Evolutionary conservation across 805 yeast genomes (phyloP).

Genomic region (Saccharomyces paradoxus): DNA sequence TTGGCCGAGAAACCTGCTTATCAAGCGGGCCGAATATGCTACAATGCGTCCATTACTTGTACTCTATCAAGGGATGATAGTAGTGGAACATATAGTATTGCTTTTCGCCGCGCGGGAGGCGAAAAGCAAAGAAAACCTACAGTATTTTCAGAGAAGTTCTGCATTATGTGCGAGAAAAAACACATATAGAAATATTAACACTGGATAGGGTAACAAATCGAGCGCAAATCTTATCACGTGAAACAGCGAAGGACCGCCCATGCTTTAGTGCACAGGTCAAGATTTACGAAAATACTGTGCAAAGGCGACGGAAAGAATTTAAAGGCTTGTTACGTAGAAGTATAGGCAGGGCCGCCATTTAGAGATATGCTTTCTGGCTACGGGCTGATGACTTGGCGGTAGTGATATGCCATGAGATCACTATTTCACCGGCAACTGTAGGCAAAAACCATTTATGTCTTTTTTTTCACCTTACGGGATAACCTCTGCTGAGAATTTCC

Average conservation of each 20-base stretch:
- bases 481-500: not conserved
- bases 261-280: not conserved
- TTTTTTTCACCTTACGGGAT: not conserved
- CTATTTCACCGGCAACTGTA: not conserved
- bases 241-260: not conserved
- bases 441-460: not conserved
- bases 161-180: not conserved
- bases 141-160: no score
- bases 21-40: not conserved
- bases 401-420: not conserved
- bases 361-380: not conserved
- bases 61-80: not conserved
- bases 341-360: not conserved
- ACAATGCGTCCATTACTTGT: not conserved
- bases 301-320: not conserved
- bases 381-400: not conserved
- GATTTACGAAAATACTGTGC: not conserved
- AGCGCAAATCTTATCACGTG: not conserved
- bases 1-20: not conserved
- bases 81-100: not conserved
- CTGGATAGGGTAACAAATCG: not conserved
- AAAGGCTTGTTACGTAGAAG: not conserved
- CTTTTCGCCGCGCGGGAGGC: not conserved
- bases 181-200: not conserved
- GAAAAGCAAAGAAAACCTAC: not conserved